A percentile compares a stretch with the other conserved stretches of the same genome.
Conservation (phyloP, 768 basidiomycete genomes). For the Daedaleopsis nitida region DNA sequence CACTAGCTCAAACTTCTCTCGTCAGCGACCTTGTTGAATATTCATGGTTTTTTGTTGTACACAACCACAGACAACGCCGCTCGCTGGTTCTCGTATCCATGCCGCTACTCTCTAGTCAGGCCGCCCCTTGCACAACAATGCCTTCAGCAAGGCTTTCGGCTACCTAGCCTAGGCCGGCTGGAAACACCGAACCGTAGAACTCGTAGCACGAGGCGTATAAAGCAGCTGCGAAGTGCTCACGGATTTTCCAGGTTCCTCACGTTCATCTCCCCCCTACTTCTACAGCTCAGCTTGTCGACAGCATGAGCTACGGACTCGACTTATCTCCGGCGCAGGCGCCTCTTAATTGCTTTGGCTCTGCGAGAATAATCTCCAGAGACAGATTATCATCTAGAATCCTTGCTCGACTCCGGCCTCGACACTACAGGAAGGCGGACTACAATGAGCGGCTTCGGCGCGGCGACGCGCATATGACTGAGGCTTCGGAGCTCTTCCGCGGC, state of each 20-base stretch:
- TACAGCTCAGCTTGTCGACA: slow-evolving; percentile 1
- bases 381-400: not conserved
- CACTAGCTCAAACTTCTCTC: not conserved
- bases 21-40: not conserved
- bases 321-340: slow-evolving; percentile 12
- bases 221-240: not conserved
- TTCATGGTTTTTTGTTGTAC: not conserved
- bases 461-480: not conserved
- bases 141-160: not conserved
- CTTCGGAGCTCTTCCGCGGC: not conserved
- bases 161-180: not conserved
- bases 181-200: not conserved
- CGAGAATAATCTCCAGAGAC: not conserved
- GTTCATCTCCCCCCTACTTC: not conserved
- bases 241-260: not conserved
- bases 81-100: not conserved
- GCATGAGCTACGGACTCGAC: not conserved
- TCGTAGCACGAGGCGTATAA: not conserved
- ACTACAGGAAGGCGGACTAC: slow-evolving; percentile 4
- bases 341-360: slow-evolving; percentile 1
- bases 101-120: not conserved
- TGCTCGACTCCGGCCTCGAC: slow-evolving; percentile 3
- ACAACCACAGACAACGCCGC: not conserved
- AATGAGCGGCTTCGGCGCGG: slow-evolving; percentile 10
- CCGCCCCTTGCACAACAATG: slow-evolving; percentile 1